A percentile compares a stretch with the other conserved stretches of the same genome.
Conservation (phyloP, 2,329 filamentous ascomycete species). For the Pyrenophora teres region DNA sequence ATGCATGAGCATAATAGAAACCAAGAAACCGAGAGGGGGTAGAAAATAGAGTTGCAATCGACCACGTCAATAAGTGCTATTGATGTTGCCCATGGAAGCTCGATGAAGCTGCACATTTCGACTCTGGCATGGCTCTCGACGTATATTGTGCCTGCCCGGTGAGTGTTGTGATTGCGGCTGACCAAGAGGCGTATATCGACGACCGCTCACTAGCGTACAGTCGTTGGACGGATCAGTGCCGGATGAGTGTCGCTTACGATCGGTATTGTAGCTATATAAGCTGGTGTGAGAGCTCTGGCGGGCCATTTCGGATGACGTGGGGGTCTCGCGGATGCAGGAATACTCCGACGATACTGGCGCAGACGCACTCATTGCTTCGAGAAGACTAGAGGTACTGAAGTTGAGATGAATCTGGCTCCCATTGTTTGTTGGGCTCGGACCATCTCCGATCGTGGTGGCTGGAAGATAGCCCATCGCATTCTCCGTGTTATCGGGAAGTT, state of each 20-base stretch:
- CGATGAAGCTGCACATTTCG: constrained; percentile 12
- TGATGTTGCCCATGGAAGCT: constrained; percentile 22
- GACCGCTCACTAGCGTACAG: constrained; percentile 48
- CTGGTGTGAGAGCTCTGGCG: constrained; percentile 43
- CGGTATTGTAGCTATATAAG: constrained; percentile 49
- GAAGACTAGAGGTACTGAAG: constrained; percentile 31
- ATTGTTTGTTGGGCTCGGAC: constrained; percentile 10
- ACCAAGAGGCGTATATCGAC: constrained; percentile 41
- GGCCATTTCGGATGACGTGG: constrained; percentile 12
- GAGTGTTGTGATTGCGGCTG: constrained; percentile 27
- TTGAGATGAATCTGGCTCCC: constrained; percentile 24
- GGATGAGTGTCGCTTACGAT: constrained; percentile 38
- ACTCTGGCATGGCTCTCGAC: constrained; percentile 7
- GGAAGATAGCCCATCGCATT: constrained; percentile 17
- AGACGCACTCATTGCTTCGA: constrained; percentile 30
- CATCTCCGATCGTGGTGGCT: constrained; percentile 9
- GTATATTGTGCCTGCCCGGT: constrained; percentile 1
- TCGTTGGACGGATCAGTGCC: constrained; percentile 28
- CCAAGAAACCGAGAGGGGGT: neutral
- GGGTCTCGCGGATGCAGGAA: constrained; percentile 29
- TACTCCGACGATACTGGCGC: constrained; percentile 22
- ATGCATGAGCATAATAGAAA: no score
- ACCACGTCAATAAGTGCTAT: constrained; percentile 13
- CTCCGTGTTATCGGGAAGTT: constrained; percentile 15
- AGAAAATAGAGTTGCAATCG: constrained; percentile 2